Evolutionary conservation across 768 basidiomycete species (phyloP).

Genomic region (Agrocybe pediades): DNA sequence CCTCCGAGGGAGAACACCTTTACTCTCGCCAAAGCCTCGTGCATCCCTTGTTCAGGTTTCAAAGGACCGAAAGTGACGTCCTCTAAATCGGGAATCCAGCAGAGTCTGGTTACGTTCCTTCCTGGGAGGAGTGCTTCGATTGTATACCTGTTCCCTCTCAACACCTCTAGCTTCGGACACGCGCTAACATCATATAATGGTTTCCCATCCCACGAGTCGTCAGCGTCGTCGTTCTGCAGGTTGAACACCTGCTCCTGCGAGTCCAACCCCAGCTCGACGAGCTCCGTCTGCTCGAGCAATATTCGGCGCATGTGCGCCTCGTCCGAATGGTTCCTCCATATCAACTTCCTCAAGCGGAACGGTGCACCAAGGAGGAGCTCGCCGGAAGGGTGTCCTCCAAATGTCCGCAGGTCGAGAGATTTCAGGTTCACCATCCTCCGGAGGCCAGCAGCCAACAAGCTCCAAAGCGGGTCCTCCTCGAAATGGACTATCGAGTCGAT

Average conservation of each 20-base stretch:
- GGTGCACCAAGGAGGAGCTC: background rate
- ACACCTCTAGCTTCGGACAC: background rate
- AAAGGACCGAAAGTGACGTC: background rate
- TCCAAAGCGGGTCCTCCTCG: background rate
- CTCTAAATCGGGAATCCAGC: slow-evolving; percentile 1
- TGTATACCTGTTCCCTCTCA: background rate
- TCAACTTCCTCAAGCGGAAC: background rate
- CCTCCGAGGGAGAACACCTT: background rate
- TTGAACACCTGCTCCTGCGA: background rate
- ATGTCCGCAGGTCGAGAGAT: background rate
- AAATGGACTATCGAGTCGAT: background rate
- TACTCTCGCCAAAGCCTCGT: background rate
- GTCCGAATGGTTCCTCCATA: slow-evolving; percentile 3
- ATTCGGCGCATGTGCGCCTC: background rate
- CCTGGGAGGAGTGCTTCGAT: background rate
- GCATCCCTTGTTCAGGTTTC: background rate
- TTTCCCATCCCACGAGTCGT: too few relatives aligned
- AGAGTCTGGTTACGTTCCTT: background rate
- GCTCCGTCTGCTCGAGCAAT: background rate
- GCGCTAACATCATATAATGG: background rate
- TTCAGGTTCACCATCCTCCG: slow-evolving; percentile 1
- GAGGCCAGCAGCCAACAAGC: background rate
- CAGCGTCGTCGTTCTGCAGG: too few relatives aligned
- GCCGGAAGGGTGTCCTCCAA: background rate
- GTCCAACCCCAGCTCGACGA: background rate